Percentiles rank a stretch among this genome's conserved stretches.
Evolutionary conservation across 2,329 filamentous ascomycete genomes (phyloP).

Genomic region (Cercospora beticola): DNA sequence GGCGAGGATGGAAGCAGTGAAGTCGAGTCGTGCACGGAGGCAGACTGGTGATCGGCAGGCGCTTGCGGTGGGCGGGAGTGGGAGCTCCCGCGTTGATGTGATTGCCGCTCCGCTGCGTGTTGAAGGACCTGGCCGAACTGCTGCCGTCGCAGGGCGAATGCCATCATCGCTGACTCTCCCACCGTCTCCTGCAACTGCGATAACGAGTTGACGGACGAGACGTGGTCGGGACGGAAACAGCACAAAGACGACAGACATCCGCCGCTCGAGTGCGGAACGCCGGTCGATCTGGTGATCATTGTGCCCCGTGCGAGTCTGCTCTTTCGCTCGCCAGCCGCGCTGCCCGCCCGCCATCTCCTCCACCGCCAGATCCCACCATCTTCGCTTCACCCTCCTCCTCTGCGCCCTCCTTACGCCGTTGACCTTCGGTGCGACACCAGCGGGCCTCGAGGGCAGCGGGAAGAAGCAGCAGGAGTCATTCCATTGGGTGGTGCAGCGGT

Average conservation of each 20-base stretch:
- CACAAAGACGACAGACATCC: not conserved
- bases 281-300: constrained; percentile 1
- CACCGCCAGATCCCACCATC: not conserved
- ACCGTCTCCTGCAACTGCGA: not conserved
- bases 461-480: not conserved
- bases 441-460: not conserved
- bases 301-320: not conserved
- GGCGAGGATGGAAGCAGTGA: not conserved
- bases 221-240: not conserved
- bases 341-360: not conserved
- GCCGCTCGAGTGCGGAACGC: not conserved
- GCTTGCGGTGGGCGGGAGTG: not conserved
- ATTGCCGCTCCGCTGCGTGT: not conserved
- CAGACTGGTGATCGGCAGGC: not conserved
- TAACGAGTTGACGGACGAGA: not conserved
- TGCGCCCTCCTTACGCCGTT: not conserved
- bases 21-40: not conserved
- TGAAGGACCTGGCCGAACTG: not conserved
- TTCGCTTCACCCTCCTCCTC: not conserved
- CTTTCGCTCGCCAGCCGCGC: not conserved
- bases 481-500: not conserved
- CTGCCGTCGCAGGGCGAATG: not conserved
- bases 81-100: not conserved
- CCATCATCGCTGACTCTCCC: not conserved
- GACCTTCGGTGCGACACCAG: not conserved